These are phyloP conservation scores for Exophiala bonariae DNA, from an alignment of 2,329 filamentous ascomycete species.

Conservation along the genomic window DNA sequence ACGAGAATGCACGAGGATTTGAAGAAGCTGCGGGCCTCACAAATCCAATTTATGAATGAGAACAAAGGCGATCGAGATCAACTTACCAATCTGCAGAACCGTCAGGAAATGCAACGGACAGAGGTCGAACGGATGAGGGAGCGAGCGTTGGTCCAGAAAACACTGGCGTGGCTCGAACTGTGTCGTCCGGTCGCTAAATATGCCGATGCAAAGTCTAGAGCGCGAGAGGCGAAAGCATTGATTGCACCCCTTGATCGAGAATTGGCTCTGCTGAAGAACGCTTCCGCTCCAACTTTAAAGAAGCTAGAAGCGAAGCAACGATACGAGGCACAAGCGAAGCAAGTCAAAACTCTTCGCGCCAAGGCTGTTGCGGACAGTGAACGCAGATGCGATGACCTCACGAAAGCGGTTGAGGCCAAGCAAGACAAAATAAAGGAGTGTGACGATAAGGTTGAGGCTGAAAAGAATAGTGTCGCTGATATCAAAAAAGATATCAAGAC, in stretches of 20 bases:
- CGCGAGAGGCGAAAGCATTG: slow-evolving; percentile 55
- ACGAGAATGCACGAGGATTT: slow-evolving; percentile 73
- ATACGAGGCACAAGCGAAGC: slow-evolving; percentile 52
- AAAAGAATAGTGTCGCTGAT: slow-evolving; percentile 49
- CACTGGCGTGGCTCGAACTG: slow-evolving; percentile 64
- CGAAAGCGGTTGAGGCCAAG: slow-evolving; percentile 42
- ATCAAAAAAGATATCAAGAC: slow-evolving; percentile 55
- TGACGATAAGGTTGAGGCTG: slow-evolving; percentile 47
- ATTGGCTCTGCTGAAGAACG: slow-evolving; percentile 59
- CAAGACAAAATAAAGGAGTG: slow-evolving; percentile 39
- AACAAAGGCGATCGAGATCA: slow-evolving; percentile 61
- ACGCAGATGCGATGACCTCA: slow-evolving; percentile 27
- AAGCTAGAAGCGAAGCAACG: slow-evolving; percentile 68
- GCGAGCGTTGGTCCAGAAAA: slow-evolving; percentile 66
- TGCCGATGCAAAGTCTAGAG: slow-evolving; percentile 51
- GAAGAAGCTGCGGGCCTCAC: slow-evolving; percentile 67
- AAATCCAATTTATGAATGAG: slow-evolving; percentile 64
- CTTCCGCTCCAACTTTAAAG: slow-evolving; percentile 66
- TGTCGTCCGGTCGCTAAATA: slow-evolving; percentile 68
- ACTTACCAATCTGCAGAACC: slow-evolving; percentile 66
- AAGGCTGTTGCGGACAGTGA: slow-evolving; percentile 43
- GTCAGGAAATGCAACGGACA: slow-evolving; percentile 72
- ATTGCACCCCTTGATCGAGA: slow-evolving; percentile 58
- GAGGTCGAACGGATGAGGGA: slow-evolving; percentile 84
- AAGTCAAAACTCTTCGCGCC: slow-evolving; percentile 27